Evolutionary conservation across 1,284 basidiomycete species (phyloP).

Genomic region (Microbotryomycetes sp.): DNA sequence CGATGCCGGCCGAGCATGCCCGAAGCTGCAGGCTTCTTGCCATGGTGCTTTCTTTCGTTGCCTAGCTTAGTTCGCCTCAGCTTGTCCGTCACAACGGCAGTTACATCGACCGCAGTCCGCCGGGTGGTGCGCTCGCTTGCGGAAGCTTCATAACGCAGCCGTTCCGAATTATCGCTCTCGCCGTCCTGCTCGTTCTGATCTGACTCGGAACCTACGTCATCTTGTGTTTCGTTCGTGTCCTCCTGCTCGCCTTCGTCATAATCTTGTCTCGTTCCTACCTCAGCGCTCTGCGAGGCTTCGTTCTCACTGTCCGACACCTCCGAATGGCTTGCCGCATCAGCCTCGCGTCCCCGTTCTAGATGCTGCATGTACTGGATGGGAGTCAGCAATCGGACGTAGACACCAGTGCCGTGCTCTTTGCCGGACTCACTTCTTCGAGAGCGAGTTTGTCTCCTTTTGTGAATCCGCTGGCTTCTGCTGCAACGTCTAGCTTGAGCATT

Average conservation of each 20-base stretch:
- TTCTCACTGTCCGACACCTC: conserved; percentile 7
- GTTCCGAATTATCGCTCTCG: conserved; percentile 38
- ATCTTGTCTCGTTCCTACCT: conserved; percentile 41
- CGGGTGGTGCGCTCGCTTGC: conserved; percentile 5
- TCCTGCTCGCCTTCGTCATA: conserved; percentile 46
- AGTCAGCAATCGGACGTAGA: background rate
- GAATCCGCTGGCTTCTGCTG: conserved; percentile 88
- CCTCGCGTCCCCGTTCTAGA: background rate
- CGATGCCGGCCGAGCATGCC: conserved; percentile 33
- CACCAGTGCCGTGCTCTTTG: too few species aligned
- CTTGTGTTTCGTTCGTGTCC: conserved; percentile 37
- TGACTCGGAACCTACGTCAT: conserved; percentile 38
- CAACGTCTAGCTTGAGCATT: conserved; percentile 58
- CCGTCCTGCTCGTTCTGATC: conserved; percentile 43
- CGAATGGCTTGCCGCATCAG: background rate
- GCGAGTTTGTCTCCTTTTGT: conserved; percentile 69
- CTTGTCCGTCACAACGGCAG: conserved; percentile 22
- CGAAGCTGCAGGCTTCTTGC: conserved; percentile 31
- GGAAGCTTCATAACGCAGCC: conserved; percentile 39
- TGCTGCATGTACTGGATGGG: conserved; percentile 18
- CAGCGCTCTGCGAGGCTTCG: background rate
- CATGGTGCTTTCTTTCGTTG: conserved; percentile 33
- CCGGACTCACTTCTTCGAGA: conserved; percentile 64
- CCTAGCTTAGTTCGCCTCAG: conserved; percentile 17
- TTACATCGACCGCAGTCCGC: background rate